These are phyloP conservation scores for Letharia columbiana DNA, from an alignment of 495 filamentous ascomycete species.

Conservation along the genomic window DNA sequence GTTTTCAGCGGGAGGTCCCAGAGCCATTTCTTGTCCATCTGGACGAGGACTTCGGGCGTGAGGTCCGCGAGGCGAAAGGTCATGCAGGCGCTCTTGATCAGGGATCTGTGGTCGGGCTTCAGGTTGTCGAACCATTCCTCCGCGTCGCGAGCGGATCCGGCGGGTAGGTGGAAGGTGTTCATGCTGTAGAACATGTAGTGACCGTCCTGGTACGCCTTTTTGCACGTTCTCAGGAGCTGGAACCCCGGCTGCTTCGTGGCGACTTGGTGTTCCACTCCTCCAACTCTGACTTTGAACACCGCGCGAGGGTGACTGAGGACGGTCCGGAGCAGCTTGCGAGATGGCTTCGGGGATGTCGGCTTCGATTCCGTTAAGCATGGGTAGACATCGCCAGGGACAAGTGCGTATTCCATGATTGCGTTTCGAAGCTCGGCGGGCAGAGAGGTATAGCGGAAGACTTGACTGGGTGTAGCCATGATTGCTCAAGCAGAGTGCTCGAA, in stretches of 20 bases:
- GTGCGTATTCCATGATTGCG: neutral
- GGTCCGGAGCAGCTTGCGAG: neutral
- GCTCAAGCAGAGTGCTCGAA: neutral
- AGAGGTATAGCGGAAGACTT: neutral
- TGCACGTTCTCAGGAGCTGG: neutral
- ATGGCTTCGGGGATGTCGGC: neutral
- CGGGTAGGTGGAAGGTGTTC: constrained; percentile 1
- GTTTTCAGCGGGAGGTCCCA: neutral
- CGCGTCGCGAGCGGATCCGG: neutral
- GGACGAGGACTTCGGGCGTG: neutral
- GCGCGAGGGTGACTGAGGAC: neutral
- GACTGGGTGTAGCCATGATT: neutral
- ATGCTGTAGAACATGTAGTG: neutral
- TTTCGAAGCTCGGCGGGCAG: neutral
- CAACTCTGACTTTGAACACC: neutral
- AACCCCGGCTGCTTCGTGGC: neutral
- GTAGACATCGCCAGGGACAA: constrained; percentile 1
- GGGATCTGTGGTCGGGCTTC: neutral
- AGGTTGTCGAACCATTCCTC: neutral
- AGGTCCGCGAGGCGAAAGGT: neutral
- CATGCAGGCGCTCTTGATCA: neutral
- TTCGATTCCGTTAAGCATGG: neutral
- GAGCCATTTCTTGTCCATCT: neutral
- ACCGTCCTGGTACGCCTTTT: neutral
- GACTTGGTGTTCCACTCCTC: neutral